Percentiles rank a stretch among this genome's conserved stretches.
phyloP scores from a whole-genome alignment of 2,329 filamentous ascomycete genomes.

The Bimuria novae-zelandiae region DNA sequence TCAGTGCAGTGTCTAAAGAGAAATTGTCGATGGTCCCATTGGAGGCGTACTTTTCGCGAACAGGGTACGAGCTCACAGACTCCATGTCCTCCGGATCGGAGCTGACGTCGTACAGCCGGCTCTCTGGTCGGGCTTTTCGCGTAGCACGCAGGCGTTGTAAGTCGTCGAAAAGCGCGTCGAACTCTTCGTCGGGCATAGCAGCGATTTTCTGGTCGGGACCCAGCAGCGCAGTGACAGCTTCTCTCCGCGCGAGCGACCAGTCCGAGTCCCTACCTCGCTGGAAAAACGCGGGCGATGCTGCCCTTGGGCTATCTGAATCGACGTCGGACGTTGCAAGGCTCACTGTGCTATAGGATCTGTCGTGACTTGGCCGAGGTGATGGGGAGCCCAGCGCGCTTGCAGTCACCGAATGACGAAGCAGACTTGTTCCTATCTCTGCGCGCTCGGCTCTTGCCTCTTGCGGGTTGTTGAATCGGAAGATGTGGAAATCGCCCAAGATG shows the following conservation, averaged over 20 bases:
- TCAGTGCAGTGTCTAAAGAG: conserved; percentile 90
- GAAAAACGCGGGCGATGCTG: conserved; percentile 77
- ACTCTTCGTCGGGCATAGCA: conserved; percentile 87
- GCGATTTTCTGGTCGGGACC: conserved; percentile 91
- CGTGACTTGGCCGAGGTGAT: conserved; percentile 68
- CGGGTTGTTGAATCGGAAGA: conserved; percentile 97
- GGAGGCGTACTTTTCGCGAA: conserved; percentile 93
- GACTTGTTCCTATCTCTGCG: conserved; percentile 74
- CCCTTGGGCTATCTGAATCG: conserved; percentile 71
- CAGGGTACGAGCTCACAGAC: conserved; percentile 82
- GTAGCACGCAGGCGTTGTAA: conserved; percentile 87
- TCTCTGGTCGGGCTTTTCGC: conserved; percentile 69
- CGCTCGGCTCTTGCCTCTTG: conserved; percentile 93
- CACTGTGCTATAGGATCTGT: conserved; percentile 65
- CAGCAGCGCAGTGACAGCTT: conserved; percentile 89
- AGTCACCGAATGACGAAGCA: conserved; percentile 80
- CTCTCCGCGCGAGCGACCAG: conserved; percentile 90
- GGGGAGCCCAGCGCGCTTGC: conserved; percentile 68
- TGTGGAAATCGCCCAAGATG: conserved; percentile 97
- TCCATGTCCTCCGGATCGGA: conserved; percentile 79
- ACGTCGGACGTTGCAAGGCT: conserved; percentile 81
- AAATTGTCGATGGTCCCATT: conserved; percentile 95
- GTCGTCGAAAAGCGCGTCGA: conserved; percentile 92
- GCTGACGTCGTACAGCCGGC: conserved; percentile 56
- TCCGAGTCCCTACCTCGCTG: conserved; percentile 78